phyloP scores from a whole-genome alignment of 768 basidiomycete genomes.

The Suillus plorans region DNA sequence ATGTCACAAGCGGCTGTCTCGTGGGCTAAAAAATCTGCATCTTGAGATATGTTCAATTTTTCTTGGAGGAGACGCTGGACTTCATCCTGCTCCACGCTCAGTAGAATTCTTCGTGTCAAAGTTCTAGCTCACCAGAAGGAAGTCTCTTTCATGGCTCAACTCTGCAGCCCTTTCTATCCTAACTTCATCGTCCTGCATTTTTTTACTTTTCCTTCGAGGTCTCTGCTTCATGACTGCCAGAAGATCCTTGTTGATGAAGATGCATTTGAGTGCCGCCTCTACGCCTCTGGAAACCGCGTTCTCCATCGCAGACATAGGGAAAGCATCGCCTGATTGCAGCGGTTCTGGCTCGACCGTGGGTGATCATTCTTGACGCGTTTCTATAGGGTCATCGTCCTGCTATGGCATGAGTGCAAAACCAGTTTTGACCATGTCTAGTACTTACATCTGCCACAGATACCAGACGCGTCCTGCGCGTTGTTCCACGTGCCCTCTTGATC shows the following conservation, averaged over 20 bases:
- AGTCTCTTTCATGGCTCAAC: neutral
- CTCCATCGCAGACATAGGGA: neutral
- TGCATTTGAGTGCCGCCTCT: neutral
- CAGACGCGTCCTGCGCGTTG: neutral
- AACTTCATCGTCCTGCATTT: too few relatives aligned
- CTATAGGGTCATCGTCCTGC: neutral
- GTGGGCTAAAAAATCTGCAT: constrained; percentile 7
- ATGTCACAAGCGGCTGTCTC: neutral
- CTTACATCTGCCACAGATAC: neutral
- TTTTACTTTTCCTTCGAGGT: neutral
- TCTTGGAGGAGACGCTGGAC: constrained; percentile 13
- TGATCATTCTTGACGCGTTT: neutral
- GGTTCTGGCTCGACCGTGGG: neutral
- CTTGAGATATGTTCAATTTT: neutral
- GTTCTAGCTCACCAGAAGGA: neutral
- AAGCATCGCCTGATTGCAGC: neutral
- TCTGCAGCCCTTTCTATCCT: neutral
- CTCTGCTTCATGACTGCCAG: neutral
- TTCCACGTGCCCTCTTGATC: neutral
- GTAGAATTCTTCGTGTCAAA: too few relatives aligned
- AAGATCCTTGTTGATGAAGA: neutral
- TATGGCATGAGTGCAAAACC: neutral
- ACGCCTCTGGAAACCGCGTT: constrained; percentile 2
- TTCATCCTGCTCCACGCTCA: constrained; percentile 5
- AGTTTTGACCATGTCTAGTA: neutral